Base-by-base conservation (phyloP, 768 basidiomycete species). In the Pulveroboletus frians region DNA sequence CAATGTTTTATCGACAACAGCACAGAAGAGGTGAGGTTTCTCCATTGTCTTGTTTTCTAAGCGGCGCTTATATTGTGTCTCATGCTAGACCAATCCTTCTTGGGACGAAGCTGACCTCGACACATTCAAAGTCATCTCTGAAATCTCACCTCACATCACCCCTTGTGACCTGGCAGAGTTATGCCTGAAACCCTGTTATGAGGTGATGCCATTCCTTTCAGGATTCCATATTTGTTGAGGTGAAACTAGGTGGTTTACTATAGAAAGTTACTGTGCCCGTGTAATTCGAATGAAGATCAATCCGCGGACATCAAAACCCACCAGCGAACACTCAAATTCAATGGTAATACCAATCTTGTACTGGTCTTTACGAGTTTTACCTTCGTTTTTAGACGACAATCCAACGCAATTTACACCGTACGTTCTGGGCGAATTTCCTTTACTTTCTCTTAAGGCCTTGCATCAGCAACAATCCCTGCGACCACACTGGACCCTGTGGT, bases 81-180 rank as follows among this genome's bases (percentile, higher is more conserved):
- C 11, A 9, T 8, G 14, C 18, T 32, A 66, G 52, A 52, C 63
- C 58, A 46, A 38, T 13, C 64, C 68, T 14, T 45, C 51, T 21
- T 81, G 81, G 77, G 61, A 54, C 8, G 51, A 57, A 17, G 41
- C 58, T 0, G 77, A 80, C 6, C 46, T 69, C 4, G 70, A 76
- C 31, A 53, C 65, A 0, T 58, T 85, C 3, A 61, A 54, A 18
- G 64, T 62, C 2, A 58, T 79, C 5, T 63, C 79, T 9, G 64
- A 73, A 14, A 60, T 77, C 20, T 66, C 70, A 0, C 76, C 76
- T 7, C 73, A 81, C 39, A 59, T 68, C 4, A 61, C 68, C 0
- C 71, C 82, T 0, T 86, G 85, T 52, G 74, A 80, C 39, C 63
- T 85, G 11, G 77, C 81, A 15, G 59, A 69, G 1, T 64, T 85